Evolutionary conservation across 2,329 filamentous ascomycete species (phyloP).

Genomic region (Colletotrichum brevisporum): DNA sequence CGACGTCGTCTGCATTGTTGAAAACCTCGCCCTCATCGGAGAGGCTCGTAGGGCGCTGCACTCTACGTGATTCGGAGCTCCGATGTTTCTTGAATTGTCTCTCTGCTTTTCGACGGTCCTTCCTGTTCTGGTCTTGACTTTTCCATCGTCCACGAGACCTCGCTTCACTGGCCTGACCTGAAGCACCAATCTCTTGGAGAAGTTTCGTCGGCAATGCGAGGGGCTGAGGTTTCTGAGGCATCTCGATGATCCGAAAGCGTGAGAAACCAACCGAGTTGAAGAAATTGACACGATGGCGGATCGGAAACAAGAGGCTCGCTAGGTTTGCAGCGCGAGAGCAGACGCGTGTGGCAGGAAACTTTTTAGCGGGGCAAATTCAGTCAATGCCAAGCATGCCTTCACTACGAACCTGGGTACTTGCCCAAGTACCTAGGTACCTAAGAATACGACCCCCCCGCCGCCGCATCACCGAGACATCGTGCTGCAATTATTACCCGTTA

Average conservation of each 20-base stretch:
- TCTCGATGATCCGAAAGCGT: constrained; percentile 29
- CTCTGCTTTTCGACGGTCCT: constrained; percentile 77
- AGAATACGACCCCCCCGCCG: too few relatives aligned
- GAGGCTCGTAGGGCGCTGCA: not conserved
- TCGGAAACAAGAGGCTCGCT: too few relatives aligned
- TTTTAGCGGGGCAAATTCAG: constrained; percentile 12
- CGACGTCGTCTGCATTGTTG: constrained; percentile 43
- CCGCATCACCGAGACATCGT: too few relatives aligned
- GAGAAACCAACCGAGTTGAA: not conserved
- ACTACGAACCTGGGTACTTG: too few relatives aligned
- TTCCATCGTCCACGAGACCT: constrained; percentile 37
- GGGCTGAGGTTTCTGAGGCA: constrained; percentile 49
- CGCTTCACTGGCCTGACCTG: constrained; percentile 22
- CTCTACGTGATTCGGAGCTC: constrained; percentile 24
- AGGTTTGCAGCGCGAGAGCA: too few relatives aligned
- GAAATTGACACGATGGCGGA: not conserved
- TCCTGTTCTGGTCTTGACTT: constrained; percentile 57
- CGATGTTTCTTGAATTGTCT: constrained; percentile 72
- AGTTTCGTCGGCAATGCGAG: constrained; percentile 60
- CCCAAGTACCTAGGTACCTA: too few relatives aligned
- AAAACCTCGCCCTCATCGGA: not conserved
- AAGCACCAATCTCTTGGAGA: constrained; percentile 58
- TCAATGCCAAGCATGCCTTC: too few relatives aligned
- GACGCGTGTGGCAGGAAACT: constrained; percentile 7
- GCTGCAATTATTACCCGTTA: too few relatives aligned